Percentiles rank a stretch among this genome's conserved stretches.
phyloP scores from a whole-genome alignment of 495 filamentous ascomycete species.

The Penicillium bovifimosum region DNA sequence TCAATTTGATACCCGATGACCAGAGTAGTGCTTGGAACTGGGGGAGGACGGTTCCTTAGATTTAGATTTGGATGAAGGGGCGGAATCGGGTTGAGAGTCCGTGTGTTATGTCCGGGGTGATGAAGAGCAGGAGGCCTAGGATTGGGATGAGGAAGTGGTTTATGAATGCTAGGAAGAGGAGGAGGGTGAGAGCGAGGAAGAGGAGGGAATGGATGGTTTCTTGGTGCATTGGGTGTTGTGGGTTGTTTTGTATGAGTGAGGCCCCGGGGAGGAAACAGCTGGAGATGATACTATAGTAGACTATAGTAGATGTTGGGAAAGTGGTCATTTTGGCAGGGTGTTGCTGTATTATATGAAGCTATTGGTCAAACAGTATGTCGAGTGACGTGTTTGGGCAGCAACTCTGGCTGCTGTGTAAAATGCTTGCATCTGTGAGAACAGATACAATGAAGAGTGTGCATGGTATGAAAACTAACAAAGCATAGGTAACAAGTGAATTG shows the following conservation, averaged over 20 bases:
- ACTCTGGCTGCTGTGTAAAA: no score
- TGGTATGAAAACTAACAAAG: no score
- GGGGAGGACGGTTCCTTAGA: neutral
- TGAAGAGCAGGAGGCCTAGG: neutral
- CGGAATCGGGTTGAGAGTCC: neutral
- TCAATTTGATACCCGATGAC: slow-evolving; percentile 6
- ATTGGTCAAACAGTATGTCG: no score
- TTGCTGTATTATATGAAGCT: no score
- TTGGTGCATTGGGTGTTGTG: neutral
- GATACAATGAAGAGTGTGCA: no score
- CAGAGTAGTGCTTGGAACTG: slow-evolving; percentile 4
- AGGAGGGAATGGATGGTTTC: neutral
- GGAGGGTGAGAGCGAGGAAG: neutral
- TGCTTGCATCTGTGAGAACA: no score
- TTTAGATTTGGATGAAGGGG: neutral
- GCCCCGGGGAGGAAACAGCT: no score
- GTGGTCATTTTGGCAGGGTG: no score
- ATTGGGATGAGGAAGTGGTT: neutral
- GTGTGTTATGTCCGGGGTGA: neutral
- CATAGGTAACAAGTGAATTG: no score
- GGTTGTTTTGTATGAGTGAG: neutral
- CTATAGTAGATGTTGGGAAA: no score
- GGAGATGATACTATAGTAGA: no score
- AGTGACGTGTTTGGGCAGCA: no score
- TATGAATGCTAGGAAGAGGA: neutral